Conservation (phyloP, 2,329 filamentous ascomycete species). For the Ophiocordyceps unilateralis region DNA sequence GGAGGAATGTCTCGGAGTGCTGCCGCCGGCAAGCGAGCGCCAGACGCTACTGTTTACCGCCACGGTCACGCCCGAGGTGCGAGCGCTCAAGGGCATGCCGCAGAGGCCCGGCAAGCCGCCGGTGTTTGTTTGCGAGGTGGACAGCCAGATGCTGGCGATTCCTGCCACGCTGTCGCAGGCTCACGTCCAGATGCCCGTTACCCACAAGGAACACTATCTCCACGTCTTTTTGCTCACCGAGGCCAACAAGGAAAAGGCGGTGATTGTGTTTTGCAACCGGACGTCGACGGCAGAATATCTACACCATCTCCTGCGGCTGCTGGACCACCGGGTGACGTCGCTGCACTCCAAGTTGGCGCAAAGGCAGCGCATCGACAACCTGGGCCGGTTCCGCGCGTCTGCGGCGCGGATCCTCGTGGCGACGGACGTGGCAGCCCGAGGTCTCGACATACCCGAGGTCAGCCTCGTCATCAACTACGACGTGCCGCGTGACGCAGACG, state of each 20-base stretch:
- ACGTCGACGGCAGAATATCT: slow-evolving; percentile 77
- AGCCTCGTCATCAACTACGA: slow-evolving; percentile 89
- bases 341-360: slow-evolving; percentile 81
- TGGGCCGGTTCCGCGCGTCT: slow-evolving; percentile 77
- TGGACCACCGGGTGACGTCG: slow-evolving; percentile 80
- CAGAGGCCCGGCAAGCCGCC: slow-evolving; percentile 51
- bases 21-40: slow-evolving; percentile 62
- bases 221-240: slow-evolving; percentile 75
- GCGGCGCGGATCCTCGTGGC: slow-evolving; percentile 83
- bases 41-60: slow-evolving; percentile 94
- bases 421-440: slow-evolving; percentile 85
- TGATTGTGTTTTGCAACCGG: slow-evolving; percentile 90
- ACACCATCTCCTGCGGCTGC: slow-evolving; percentile 69
- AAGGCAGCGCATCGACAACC: slow-evolving; percentile 67
- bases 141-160: slow-evolving; percentile 57
- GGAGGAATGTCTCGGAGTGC: slow-evolving; percentile 65
- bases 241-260: slow-evolving; percentile 54
- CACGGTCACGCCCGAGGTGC: slow-evolving; percentile 83
- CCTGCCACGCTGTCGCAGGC: slow-evolving; percentile 68
- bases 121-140: slow-evolving; percentile 79
- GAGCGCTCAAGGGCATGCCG: slow-evolving; percentile 66
- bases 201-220: slow-evolving; percentile 87
- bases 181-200: slow-evolving; percentile 77
- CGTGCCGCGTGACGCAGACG: slow-evolving; percentile 85
- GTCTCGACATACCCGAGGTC: slow-evolving; percentile 89